Percentiles rank a stretch among this genome's conserved stretches.
Conservation (phyloP, 139 green algal genomes). For the Yamagishiella unicocca region DNA sequence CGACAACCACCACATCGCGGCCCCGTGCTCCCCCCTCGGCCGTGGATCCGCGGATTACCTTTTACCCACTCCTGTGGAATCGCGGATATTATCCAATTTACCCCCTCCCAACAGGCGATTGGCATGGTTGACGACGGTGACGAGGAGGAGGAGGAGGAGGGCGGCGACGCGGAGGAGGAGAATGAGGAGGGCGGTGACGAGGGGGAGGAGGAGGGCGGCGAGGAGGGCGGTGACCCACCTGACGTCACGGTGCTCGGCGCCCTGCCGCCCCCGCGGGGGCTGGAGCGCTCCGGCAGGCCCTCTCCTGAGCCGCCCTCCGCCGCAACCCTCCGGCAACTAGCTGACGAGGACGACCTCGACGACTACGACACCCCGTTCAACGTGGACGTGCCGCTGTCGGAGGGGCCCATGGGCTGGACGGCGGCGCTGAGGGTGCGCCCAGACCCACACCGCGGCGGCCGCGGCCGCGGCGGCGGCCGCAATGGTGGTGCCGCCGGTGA, state of each 20-base stretch:
- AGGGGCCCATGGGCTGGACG: constrained; percentile 22
- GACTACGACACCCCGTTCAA: neutral
- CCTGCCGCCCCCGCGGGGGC: neutral
- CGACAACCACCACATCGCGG: neutral
- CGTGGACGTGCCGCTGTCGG: constrained; percentile 13
- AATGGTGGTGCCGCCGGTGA: neutral
- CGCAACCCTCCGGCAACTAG: neutral
- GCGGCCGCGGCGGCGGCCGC: neutral
- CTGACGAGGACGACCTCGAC: neutral
- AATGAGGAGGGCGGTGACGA: neutral
- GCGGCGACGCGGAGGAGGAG: neutral
- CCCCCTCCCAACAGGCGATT: neutral
- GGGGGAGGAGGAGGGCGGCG: neutral
- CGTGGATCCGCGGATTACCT: neutral
- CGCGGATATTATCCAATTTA: neutral
- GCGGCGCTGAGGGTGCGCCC: neutral
- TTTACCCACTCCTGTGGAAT: neutral
- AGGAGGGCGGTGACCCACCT: neutral
- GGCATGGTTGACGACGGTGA: neutral
- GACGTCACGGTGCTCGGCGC: neutral
- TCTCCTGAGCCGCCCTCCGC: neutral
- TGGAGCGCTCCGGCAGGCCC: neutral
- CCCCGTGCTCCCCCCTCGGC: neutral
- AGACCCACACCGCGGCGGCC: neutral
- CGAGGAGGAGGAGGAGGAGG: neutral